phyloP scores from a whole-genome alignment of 768 basidiomycete genomes.

The Lentinula raphanica region DNA sequence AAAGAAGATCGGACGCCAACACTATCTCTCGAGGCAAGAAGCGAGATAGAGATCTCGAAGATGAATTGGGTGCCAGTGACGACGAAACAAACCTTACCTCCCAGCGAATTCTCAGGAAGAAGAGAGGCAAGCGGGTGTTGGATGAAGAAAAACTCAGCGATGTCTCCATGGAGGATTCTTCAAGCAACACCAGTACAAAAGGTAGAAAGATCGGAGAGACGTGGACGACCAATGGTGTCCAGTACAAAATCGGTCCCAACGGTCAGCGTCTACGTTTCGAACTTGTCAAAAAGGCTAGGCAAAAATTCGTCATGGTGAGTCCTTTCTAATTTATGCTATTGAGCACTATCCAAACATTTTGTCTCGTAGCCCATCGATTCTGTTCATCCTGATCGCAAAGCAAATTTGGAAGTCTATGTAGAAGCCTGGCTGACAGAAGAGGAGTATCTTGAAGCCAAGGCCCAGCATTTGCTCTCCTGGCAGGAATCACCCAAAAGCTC shows the following conservation, averaged over 20 bases:
- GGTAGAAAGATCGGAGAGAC: slow-evolving; percentile 64
- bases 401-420: slow-evolving; percentile 66
- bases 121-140: slow-evolving; percentile 44
- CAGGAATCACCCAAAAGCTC: slow-evolving; percentile 51
- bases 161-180: slow-evolving; percentile 43
- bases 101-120: slow-evolving; percentile 37
- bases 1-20: slow-evolving; percentile 43
- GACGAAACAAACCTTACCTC: slow-evolving; percentile 26
- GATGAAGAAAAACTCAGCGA: slow-evolving; percentile 36
- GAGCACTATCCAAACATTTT: slow-evolving; percentile 6
- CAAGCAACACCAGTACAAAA: slow-evolving; percentile 48
- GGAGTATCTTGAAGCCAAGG: slow-evolving; percentile 62
- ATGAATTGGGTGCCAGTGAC: slow-evolving; percentile 38
- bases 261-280: slow-evolving; percentile 66
- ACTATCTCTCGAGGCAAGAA: slow-evolving; percentile 50
- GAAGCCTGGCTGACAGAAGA: slow-evolving; percentile 77
- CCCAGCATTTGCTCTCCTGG: slow-evolving; percentile 58
- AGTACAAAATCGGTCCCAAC: slow-evolving; percentile 66
- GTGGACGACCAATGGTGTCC: slow-evolving; percentile 69
- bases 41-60: slow-evolving; percentile 55
- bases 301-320: slow-evolving; percentile 69
- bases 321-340: slow-evolving; percentile 2
- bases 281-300: slow-evolving; percentile 65
- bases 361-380: slow-evolving; percentile 64
- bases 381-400: slow-evolving; percentile 67